These are phyloP conservation scores for Actinomortierella wolfii DNA, from an alignment of 371 early-diverging fungal species.

Conservation along the genomic window DNA sequence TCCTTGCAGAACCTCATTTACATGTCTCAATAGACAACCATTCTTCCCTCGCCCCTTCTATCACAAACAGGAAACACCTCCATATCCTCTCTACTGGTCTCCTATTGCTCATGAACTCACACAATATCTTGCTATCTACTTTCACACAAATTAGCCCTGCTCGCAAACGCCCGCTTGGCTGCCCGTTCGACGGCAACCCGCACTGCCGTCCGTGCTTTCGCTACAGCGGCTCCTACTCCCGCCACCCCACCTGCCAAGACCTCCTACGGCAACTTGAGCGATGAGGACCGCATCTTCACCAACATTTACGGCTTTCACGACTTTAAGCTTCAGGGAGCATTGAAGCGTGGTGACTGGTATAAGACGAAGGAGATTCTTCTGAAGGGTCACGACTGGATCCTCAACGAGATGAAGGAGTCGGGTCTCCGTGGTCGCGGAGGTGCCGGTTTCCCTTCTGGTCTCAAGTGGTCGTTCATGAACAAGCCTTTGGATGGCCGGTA, in stretches of 20 bases:
- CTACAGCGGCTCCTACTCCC: conserved; percentile 28
- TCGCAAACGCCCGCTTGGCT: no score
- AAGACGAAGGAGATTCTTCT: conserved; percentile 97
- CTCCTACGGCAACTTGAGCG: conserved; percentile 78
- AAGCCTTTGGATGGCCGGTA: conserved; percentile 87
- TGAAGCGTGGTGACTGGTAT: conserved; percentile 97
- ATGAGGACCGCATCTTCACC: conserved; percentile 97
- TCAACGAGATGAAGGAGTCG: conserved; percentile 95
- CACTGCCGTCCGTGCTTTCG: conserved; percentile 33
- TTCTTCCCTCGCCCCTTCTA: no score
- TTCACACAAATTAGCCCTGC: no score
- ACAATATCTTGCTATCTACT: no score
- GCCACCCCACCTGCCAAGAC: conserved; percentile 52
- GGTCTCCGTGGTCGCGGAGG: conserved; percentile 98
- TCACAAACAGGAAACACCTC: no score
- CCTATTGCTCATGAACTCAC: no score
- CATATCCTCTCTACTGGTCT: no score
- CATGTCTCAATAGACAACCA: no score
- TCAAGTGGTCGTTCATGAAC: conserved; percentile 99
- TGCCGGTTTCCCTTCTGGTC: conserved; percentile 97
- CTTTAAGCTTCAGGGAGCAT: conserved; percentile 85
- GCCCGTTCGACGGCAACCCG: no score
- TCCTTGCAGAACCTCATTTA: no score
- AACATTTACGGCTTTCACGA: conserved; percentile 95
- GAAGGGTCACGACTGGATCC: conserved; percentile 97